Evolutionary conservation across 345 rosid genomes (phyloP).

Genomic region (Eucalyptus curtisii): DNA sequence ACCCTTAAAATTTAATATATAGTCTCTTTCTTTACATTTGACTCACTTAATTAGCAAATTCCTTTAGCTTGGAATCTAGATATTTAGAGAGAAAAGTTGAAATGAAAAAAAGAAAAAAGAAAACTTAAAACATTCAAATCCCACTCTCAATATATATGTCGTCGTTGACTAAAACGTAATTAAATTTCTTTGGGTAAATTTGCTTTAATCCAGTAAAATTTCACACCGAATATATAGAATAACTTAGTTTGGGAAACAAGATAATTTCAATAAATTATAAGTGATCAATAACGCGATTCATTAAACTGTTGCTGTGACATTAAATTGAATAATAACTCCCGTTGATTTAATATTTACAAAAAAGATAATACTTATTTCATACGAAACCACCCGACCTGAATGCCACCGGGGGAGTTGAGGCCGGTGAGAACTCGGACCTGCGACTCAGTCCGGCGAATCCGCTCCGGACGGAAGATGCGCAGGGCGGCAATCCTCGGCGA

Average conservation of each 20-base stretch:
- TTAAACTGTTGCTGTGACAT: neutral
- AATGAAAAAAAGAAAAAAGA: neutral
- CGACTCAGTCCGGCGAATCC: conserved; percentile 33
- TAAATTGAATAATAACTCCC: neutral
- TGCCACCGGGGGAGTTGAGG: conserved; percentile 73
- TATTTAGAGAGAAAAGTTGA: neutral
- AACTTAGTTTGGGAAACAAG: neutral
- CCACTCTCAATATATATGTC: neutral
- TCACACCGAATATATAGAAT: neutral
- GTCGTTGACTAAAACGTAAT: neutral
- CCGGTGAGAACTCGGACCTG: conserved; percentile 69
- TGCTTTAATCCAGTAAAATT: neutral
- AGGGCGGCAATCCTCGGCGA: conserved; percentile 65
- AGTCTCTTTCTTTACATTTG: neutral
- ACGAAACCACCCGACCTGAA: conserved; percentile 40
- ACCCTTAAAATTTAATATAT: neutral
- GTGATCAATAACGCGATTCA: neutral
- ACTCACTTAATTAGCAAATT: neutral
- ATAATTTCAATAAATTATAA: neutral
- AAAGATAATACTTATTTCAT: neutral
- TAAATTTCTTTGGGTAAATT: neutral
- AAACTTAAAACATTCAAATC: neutral
- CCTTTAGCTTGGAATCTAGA: neutral
- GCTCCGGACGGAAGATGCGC: conserved; percentile 49
- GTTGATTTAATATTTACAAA: neutral